A percentile compares a stretch with the other conserved stretches of the same genome.
phyloP scores from a whole-genome alignment of 331 rosid genomes.

The Quercus phellos region DNA sequence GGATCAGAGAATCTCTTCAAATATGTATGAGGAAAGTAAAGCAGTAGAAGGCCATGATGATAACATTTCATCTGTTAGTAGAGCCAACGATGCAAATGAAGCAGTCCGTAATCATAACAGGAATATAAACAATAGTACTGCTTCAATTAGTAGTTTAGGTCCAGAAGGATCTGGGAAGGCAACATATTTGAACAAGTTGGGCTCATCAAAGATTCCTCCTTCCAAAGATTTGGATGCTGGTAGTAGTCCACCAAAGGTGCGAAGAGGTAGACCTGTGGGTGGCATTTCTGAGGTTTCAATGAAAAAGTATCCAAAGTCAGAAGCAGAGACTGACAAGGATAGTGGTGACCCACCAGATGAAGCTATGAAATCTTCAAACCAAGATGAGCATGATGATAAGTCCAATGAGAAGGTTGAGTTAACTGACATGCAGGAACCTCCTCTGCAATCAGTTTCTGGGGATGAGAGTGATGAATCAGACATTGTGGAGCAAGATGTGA shows the following conservation, averaged over 20 bases:
- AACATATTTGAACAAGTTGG: constrained; percentile 33
- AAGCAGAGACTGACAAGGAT: constrained; percentile 40
- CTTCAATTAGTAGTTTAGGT: constrained; percentile 46
- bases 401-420: constrained; percentile 37
- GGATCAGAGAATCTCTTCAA: constrained; percentile 12
- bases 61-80: constrained; percentile 55
- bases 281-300: constrained; percentile 27
- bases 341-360: constrained; percentile 31
- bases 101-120: constrained; percentile 30
- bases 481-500: constrained; percentile 82
- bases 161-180: constrained; percentile 43
- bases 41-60: constrained; percentile 58
- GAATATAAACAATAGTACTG: constrained; percentile 41
- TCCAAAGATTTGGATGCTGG: constrained; percentile 39
- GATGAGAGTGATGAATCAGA: constrained; percentile 67
- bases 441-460: constrained; percentile 32
- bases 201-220: constrained; percentile 35
- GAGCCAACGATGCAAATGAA: constrained; percentile 43
- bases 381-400: constrained; percentile 32
- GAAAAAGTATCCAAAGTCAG: constrained; percentile 33
- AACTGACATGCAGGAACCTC: constrained; percentile 36
- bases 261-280: constrained; percentile 24
- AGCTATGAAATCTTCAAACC: constrained; percentile 32
- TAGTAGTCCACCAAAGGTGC: constrained; percentile 37
- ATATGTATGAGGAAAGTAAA: constrained; percentile 36